Percentiles rank a stretch among this genome's conserved stretches.
phyloP scores from a whole-genome alignment of 1,139 yeast genomes.

The Magnusiomyces tetraspermus region DNA sequence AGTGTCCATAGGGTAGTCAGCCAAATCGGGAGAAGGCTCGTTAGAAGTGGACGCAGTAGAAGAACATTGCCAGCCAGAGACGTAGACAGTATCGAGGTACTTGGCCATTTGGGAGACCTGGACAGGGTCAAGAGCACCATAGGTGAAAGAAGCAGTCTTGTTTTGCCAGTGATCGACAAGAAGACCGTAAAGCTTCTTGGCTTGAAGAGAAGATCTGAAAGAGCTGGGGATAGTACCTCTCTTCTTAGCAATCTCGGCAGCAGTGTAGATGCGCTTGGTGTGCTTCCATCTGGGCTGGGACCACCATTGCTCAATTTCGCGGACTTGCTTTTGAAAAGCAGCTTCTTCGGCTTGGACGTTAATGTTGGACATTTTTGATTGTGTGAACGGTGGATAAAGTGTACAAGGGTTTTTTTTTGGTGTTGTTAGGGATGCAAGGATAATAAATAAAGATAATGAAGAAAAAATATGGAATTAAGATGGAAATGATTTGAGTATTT shows the following conservation, averaged over 20 bases:
- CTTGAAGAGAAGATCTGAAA: slow-evolving; percentile 72
- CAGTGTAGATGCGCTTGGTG: slow-evolving; percentile 80
- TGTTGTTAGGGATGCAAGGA: too few species aligned
- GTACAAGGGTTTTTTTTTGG: too few species aligned
- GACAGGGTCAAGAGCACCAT: slow-evolving; percentile 94
- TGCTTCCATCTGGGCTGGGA: slow-evolving; percentile 79
- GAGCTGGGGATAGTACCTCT: slow-evolving; percentile 64
- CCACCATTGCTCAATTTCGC: slow-evolving; percentile 84
- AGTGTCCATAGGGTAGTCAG: slow-evolving; percentile 97
- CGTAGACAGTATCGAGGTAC: slow-evolving; percentile 84
- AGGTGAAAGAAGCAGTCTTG: slow-evolving; percentile 76
- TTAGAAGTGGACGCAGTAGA: slow-evolving; percentile 95
- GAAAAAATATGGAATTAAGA: too few species aligned
- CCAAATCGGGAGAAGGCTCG: slow-evolving; percentile 97
- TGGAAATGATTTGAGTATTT: too few species aligned
- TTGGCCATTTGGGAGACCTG: slow-evolving; percentile 96
- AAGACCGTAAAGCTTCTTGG: slow-evolving; percentile 67
- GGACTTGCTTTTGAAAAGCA: slow-evolving; percentile 59
- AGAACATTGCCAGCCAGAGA: slow-evolving; percentile 98
- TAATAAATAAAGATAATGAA: too few species aligned
- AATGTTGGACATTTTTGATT: slow-evolving; percentile 12
- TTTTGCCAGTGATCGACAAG: slow-evolving; percentile 63
- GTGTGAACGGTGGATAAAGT: neutral
- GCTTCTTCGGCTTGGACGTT: slow-evolving; percentile 45
- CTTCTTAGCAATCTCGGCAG: slow-evolving; percentile 83